phyloP scores from a whole-genome alignment of 176 grass and related monocot species.

The Rhynchospora pubera region DNA sequence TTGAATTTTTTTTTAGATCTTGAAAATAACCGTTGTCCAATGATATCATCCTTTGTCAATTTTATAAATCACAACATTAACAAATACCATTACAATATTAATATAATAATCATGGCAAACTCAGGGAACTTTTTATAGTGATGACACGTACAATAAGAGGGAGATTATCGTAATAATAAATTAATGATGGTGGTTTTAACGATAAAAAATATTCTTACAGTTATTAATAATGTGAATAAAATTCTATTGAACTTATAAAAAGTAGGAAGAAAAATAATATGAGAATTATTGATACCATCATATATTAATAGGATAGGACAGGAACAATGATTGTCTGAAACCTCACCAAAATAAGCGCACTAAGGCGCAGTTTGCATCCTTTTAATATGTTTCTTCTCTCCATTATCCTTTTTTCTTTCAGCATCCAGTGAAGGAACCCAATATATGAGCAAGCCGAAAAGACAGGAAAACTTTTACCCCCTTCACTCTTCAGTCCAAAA shows the following conservation, averaged over 20 bases:
- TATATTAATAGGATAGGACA: not conserved
- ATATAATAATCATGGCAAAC: too few species aligned
- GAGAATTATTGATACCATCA: not conserved
- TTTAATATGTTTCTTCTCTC: not conserved
- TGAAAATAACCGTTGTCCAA: too few species aligned
- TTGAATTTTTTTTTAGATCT: too few species aligned
- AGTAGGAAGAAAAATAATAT: not conserved
- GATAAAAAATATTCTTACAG: too few species aligned
- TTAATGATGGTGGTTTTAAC: too few species aligned
- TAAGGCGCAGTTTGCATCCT: not conserved
- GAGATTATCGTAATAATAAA: too few species aligned
- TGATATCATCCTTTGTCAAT: too few species aligned
- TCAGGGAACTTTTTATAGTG: too few species aligned
- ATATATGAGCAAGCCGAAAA: not conserved
- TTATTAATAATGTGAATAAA: not conserved
- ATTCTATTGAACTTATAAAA: not conserved
- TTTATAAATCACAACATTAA: too few species aligned
- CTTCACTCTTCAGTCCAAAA: not conserved
- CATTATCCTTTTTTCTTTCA: not conserved
- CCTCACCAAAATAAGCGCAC: not conserved
- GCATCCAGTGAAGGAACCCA: not conserved
- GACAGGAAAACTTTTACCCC: not conserved
- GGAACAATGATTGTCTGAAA: not conserved
- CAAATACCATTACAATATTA: too few species aligned
- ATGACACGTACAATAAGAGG: too few species aligned